Base-by-base conservation (phyloP, 2,329 filamentous ascomycete species). In the Fonsecaea multimorphosa region DNA sequence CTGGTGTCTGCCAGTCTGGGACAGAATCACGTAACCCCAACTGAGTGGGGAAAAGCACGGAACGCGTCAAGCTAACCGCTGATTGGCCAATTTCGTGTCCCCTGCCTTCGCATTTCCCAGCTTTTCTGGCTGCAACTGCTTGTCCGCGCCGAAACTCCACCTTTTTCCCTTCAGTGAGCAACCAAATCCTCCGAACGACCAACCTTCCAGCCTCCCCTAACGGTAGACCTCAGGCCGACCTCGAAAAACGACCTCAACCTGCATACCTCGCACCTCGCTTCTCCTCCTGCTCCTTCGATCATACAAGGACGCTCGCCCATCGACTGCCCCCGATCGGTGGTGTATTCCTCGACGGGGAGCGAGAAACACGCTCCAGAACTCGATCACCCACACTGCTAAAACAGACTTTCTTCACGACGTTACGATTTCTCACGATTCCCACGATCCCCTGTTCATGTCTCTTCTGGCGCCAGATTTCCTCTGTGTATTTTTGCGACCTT, bases 311-410 rank as follows among this genome's bases (percentile, higher is more conserved):
- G 56, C 44, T 64, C 51, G 8, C 22, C 16, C 29, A 32, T 22
- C 36, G 44, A 59, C 55, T 55, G 58, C 56, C 67, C 56, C 64
- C 60, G 51, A 58, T 32, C 62, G 67, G 61, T 60, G 64, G 66
- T 63, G 40, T 51, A 46, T 53, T 44, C 61, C 63, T 62, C 63
- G 58, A 64, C 58, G 64, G 67, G 67, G 67, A 64, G 56, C 49
- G 32, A 55, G 22, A 58, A 63, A 64, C 64, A 65, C 65, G 54
- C 57, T 58, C 12, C 31, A 40, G 5, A 54, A 34, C 52, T 53
- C 46, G n/a, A 61, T 59, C 56, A 44, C 11, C 11, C 62, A 38
- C 53, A 29, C 36, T 56, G 8, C 8, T 58, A 61, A 60, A n/a
- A 61, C 52, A 63, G 32, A 58, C 58, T 59, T 60, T 69, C 32